These are phyloP conservation scores for Talaromyces borbonicus DNA, from an alignment of 495 filamentous ascomycete species.

Conservation along the genomic window DNA sequence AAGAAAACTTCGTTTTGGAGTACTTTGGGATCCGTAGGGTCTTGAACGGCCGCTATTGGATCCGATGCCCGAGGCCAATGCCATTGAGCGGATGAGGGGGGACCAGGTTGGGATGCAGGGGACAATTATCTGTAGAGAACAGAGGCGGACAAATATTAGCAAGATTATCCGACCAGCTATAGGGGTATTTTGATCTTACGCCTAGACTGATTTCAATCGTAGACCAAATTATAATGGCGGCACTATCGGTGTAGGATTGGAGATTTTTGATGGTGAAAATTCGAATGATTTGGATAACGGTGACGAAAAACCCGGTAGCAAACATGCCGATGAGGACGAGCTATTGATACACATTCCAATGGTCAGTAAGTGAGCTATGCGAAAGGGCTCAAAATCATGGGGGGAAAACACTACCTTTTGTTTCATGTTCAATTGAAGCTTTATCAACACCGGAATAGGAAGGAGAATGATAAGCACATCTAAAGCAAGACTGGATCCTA, in stretches of 20 bases:
- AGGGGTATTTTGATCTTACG: conserved; percentile 11
- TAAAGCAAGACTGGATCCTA: conserved; percentile 29
- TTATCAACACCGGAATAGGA: conserved; percentile 34
- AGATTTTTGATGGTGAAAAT: conserved; percentile 39
- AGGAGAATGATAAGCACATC: conserved; percentile 41
- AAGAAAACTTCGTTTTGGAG: background rate
- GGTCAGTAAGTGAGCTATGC: background rate
- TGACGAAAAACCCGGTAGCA: conserved; percentile 43
- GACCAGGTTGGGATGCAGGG: conserved; percentile 40
- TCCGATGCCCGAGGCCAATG: conserved; percentile 15
- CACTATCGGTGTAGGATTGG: conserved; percentile 33
- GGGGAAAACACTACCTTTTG: conserved; percentile 19
- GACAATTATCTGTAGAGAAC: conserved; percentile 27
- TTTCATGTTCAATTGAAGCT: conserved; percentile 22
- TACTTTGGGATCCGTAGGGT: background rate
- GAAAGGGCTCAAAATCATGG: too few species aligned
- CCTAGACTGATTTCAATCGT: conserved; percentile 41
- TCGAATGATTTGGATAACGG: conserved; percentile 43
- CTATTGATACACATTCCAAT: conserved; percentile 13
- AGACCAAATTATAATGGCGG: conserved; percentile 41
- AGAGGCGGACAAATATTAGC: background rate
- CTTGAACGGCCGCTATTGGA: conserved; percentile 1
- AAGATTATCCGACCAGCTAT: too few species aligned
- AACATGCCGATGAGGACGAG: conserved; percentile 36
- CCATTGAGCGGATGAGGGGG: conserved; percentile 36